These are phyloP conservation scores for Aspergillus nidulans DNA, from an alignment of 495 filamentous ascomycete genomes.

Conservation along the genomic window DNA sequence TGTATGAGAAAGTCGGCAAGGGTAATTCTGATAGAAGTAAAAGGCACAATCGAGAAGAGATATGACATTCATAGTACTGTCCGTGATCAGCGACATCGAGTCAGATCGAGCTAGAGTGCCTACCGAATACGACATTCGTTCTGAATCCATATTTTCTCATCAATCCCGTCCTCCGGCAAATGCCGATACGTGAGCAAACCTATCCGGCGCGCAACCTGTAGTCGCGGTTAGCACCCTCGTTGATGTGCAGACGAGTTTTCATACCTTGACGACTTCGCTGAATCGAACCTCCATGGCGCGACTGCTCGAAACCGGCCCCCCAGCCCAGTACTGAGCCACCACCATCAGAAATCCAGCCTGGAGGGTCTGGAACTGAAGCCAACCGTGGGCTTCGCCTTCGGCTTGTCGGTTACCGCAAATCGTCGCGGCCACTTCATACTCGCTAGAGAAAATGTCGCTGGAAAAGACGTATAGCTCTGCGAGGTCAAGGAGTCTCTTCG, in stretches of 20 bases:
- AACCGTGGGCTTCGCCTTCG: slow-evolving; percentile 27
- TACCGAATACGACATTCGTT: slow-evolving; percentile 43
- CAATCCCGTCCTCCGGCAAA: slow-evolving; percentile 21
- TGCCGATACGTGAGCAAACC: slow-evolving; percentile 34
- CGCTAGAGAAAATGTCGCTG: slow-evolving; percentile 35
- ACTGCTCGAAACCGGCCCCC: slow-evolving; percentile 33
- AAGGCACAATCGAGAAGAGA: slow-evolving; percentile 42
- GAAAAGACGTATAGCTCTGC: slow-evolving; percentile 45
- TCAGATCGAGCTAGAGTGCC: neutral
- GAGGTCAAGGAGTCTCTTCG: slow-evolving; percentile 43
- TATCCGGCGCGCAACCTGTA: slow-evolving; percentile 34
- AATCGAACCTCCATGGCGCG: slow-evolving; percentile 45
- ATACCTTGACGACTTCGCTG: slow-evolving; percentile 38
- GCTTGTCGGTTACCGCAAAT: slow-evolving; percentile 22
- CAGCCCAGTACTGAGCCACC: slow-evolving; percentile 45
- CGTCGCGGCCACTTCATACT: slow-evolving; percentile 34
- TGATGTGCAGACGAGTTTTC: neutral
- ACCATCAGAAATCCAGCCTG: slow-evolving; percentile 43
- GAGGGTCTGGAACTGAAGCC: slow-evolving; percentile 40
- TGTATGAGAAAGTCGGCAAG: slow-evolving; percentile 32
- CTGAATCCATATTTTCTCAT: slow-evolving; percentile 41
- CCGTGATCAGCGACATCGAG: slow-evolving; percentile 14
- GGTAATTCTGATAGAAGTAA: slow-evolving; percentile 43
- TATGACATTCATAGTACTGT: slow-evolving; percentile 36
- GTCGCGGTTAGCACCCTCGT: slow-evolving; percentile 4